A percentile compares a stretch with the other conserved stretches of the same genome.
Conservation (phyloP, 1,139 yeast species). For the Geotrichum candidum region DNA sequence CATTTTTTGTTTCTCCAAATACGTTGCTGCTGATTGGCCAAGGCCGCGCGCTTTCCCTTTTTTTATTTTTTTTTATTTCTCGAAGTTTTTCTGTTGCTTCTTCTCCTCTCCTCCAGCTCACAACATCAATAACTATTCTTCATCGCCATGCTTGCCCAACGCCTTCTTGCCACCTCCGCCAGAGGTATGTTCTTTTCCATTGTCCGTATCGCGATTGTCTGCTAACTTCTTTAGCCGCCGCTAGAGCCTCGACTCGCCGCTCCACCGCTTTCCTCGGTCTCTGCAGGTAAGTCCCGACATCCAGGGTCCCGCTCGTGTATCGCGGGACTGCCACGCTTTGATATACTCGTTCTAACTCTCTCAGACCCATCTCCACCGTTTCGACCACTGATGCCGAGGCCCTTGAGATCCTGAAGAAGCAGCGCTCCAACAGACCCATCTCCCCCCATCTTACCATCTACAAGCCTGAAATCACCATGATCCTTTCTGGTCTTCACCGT, state of each 20-base stretch:
- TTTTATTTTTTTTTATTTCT: background rate
- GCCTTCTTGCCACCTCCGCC: constrained; percentile 12
- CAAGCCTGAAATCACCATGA: constrained; percentile 82
- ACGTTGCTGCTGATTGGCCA: background rate
- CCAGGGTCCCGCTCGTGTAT: background rate
- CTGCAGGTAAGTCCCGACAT: constrained; percentile 15
- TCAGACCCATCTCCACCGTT: constrained; percentile 48
- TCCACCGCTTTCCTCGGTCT: constrained; percentile 15
- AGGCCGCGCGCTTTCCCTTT: background rate
- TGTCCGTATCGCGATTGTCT: background rate
- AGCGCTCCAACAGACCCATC: constrained; percentile 80
- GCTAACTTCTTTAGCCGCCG: constrained; percentile 11
- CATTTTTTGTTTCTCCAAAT: background rate
- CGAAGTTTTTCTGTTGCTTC: background rate
- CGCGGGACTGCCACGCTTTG: background rate
- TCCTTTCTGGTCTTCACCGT: constrained; percentile 78
- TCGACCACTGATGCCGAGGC: constrained; percentile 59
- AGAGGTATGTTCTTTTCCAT: constrained; percentile 11
- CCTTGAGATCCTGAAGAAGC: constrained; percentile 65
- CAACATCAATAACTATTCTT: background rate
- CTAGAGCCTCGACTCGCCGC: constrained; percentile 11
- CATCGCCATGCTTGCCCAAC: constrained; percentile 16
- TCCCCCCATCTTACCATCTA: constrained; percentile 90
- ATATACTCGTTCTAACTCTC: constrained; percentile 1
- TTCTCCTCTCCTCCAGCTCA: background rate